Conservation (phyloP, 2,329 filamentous ascomycete species). For the Arthrinium puccinioides region DNA sequence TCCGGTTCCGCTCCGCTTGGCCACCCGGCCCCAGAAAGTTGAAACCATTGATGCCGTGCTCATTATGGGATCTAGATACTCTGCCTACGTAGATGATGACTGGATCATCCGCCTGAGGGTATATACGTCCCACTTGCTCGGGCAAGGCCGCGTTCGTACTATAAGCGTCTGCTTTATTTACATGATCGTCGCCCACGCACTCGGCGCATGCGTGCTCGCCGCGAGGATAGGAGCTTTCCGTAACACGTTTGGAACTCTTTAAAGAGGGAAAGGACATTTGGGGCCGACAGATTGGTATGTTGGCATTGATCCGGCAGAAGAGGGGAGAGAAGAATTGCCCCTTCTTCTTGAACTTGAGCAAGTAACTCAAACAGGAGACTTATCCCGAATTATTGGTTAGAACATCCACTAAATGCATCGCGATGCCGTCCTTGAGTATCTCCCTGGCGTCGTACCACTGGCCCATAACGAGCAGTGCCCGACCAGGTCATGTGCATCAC, state of each 20-base stretch:
- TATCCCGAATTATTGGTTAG: too few species aligned
- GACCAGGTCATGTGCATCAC: slow-evolving; percentile 72
- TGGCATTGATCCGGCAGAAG: not conserved
- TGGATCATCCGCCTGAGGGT: slow-evolving; percentile 73
- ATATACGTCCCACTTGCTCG: slow-evolving; percentile 53
- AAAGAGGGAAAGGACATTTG: slow-evolving; percentile 63
- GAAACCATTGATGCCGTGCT: slow-evolving; percentile 74
- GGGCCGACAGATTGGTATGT: slow-evolving; percentile 16
- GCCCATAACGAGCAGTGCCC: slow-evolving; percentile 59
- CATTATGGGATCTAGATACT: slow-evolving; percentile 68
- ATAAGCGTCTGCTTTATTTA: slow-evolving; percentile 83
- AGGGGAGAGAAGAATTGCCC: slow-evolving; percentile 28
- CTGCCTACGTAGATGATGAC: slow-evolving; percentile 63
- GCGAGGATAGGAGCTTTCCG: slow-evolving; percentile 74
- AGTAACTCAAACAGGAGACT: too few species aligned
- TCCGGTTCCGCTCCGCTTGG: too few species aligned
- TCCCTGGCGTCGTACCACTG: slow-evolving; percentile 52
- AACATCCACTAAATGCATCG: slow-evolving; percentile 80
- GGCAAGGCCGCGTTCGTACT: slow-evolving; percentile 55
- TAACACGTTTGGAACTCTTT: slow-evolving; percentile 61
- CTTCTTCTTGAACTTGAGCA: too few species aligned
- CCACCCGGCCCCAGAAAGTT: too few species aligned
- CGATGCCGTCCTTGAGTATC: slow-evolving; percentile 63
- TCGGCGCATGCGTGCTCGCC: slow-evolving; percentile 59
- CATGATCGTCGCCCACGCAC: slow-evolving; percentile 70